phyloP scores from a whole-genome alignment of 2,329 filamentous ascomycete genomes.

The Clonostachys rosea region DNA sequence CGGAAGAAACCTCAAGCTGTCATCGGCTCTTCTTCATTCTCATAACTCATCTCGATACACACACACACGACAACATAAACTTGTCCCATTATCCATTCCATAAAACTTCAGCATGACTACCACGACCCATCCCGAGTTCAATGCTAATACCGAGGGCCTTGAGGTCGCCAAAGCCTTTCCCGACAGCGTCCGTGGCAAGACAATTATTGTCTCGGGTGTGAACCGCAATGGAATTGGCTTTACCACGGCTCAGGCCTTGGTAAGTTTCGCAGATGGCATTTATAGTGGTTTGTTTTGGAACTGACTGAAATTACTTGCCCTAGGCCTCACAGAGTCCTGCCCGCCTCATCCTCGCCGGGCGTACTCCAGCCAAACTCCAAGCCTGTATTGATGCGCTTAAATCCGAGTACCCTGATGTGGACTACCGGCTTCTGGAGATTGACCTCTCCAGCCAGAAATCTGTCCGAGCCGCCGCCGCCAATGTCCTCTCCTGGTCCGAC shows the following conservation, averaged over 20 bases:
- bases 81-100: not conserved
- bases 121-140: constrained; percentile 12
- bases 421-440: constrained; percentile 21
- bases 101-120: constrained; percentile 6
- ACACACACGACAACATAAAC: not conserved
- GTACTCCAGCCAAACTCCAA: constrained; percentile 26
- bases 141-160: constrained; percentile 7
- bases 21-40: not conserved
- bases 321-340: constrained; percentile 18
- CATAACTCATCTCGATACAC: no score
- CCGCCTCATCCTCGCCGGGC: constrained; percentile 32
- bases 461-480: constrained; percentile 27
- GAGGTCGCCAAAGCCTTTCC: constrained; percentile 11
- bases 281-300: no score
- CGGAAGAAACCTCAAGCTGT: not conserved
- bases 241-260: constrained; percentile 21
- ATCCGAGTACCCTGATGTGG: constrained; percentile 19
- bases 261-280: constrained; percentile 1
- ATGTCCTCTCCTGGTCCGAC: constrained; percentile 18
- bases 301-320: no score
- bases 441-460: constrained; percentile 30
- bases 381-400: constrained; percentile 26
- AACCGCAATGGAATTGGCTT: constrained; percentile 26
- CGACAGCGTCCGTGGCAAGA: constrained; percentile 19
- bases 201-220: constrained; percentile 27